Percentiles rank a stretch among this genome's conserved stretches.
phyloP scores from a whole-genome alignment of 2,329 filamentous ascomycete species.

The Tolypocladium cylindrosporum region DNA sequence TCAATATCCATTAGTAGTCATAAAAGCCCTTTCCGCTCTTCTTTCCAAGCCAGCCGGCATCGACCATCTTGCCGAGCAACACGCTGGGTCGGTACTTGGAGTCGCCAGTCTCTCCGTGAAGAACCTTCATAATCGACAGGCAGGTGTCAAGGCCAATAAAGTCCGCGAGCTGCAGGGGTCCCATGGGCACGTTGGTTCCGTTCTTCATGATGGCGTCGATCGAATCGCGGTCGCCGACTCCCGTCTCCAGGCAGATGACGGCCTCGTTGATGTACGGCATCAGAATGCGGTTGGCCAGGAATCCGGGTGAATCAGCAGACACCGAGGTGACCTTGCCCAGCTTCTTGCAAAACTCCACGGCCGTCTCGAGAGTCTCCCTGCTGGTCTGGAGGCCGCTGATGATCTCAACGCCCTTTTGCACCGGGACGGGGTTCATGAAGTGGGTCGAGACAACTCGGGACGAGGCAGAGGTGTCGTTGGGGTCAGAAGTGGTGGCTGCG shows the following conservation, averaged over 20 bases:
- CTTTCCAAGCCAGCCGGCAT: constrained; percentile 95
- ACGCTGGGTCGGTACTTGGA: constrained; percentile 91
- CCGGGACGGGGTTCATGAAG: constrained; percentile 98
- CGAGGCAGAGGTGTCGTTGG: constrained; percentile 68
- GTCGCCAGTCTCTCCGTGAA: constrained; percentile 86
- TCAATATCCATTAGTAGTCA: constrained; percentile 51
- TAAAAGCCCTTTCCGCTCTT: constrained; percentile 97
- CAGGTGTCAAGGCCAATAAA: constrained; percentile 98
- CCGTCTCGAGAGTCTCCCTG: constrained; percentile 67
- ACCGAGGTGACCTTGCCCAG: constrained; percentile 91
- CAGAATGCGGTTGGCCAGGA: constrained; percentile 90
- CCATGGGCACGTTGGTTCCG: constrained; percentile 97
- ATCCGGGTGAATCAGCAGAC: constrained; percentile 84
- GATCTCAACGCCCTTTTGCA: constrained; percentile 97
- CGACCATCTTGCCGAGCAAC: constrained; percentile 86
- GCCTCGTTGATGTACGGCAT: constrained; percentile 99
- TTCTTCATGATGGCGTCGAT: constrained; percentile 99
- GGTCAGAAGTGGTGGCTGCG: constrained; percentile 69
- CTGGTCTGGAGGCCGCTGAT: constrained; percentile 92
- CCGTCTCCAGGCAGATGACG: constrained; percentile 89
- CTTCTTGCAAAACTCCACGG: constrained; percentile 73
- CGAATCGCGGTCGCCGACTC: constrained; percentile 77
- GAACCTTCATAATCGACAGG: constrained; percentile 90
- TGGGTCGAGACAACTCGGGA: constrained; percentile 91
- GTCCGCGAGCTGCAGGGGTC: constrained; percentile 83